Conservation (phyloP, 179 eudicot genomes). For the Beta macrorhiza region DNA sequence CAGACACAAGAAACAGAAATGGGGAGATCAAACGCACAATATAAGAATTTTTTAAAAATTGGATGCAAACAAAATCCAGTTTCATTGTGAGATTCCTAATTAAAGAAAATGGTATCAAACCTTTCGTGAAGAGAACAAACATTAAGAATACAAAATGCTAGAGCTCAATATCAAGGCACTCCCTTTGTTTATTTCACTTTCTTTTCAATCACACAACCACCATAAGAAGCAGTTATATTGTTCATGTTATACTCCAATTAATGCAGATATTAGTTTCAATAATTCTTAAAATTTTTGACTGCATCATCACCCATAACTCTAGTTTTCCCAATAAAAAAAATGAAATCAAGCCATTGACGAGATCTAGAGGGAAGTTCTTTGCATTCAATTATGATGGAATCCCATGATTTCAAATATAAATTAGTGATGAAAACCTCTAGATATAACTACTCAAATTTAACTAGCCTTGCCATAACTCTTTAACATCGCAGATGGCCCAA, state of each 20-base stretch:
- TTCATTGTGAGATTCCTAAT: not conserved
- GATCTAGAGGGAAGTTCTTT: not conserved
- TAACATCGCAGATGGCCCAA: not conserved
- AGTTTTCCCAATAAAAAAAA: not conserved
- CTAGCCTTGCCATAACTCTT: not conserved
- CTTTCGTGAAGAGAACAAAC: not conserved
- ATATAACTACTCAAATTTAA: not conserved
- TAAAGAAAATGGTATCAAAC: not conserved
- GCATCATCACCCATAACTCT: not conserved
- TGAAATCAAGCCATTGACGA: not conserved
- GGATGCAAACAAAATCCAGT: not conserved
- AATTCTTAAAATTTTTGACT: not conserved
- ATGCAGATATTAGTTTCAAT: not conserved
- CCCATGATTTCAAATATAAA: not conserved
- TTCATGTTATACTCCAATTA: not conserved
- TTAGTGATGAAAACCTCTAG: not conserved
- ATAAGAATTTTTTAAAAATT: not conserved
- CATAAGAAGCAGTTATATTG: conserved; percentile 2
- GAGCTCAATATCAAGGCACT: conserved; percentile 11
- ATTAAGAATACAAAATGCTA: conserved; percentile 3
- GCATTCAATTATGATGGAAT: not conserved
- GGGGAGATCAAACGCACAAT: conserved; percentile 1
- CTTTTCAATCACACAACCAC: not conserved
- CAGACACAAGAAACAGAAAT: not conserved
- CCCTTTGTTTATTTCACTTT: not conserved